Evolutionary conservation across 768 basidiomycete genomes (phyloP).

Genomic region (Dendrothele bispora): DNA sequence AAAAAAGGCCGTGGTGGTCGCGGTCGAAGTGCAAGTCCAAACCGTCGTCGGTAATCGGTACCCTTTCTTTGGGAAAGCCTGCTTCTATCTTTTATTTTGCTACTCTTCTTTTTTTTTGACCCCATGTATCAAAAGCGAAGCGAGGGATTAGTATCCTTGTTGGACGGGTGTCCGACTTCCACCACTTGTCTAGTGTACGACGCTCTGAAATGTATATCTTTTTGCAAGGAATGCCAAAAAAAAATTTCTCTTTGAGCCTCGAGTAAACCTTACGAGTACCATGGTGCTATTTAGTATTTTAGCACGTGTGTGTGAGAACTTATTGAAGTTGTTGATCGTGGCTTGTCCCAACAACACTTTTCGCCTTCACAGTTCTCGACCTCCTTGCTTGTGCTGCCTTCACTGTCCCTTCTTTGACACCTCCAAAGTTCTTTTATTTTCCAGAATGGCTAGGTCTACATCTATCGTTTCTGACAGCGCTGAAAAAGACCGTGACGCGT

Average conservation of each 20-base stretch:
- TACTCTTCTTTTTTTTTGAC: too few species aligned
- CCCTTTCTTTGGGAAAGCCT: slow-evolving; percentile 25
- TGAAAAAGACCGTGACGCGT: slow-evolving; percentile 1
- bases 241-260: neutral
- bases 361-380: neutral
- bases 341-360: neutral
- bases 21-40: slow-evolving; percentile 83
- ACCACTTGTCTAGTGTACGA: too few species aligned
- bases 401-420: neutral
- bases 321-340: neutral
- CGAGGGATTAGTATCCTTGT: too few species aligned
- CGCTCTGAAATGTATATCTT: too few species aligned
- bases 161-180: too few species aligned
- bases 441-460: slow-evolving; percentile 15
- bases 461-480: slow-evolving; percentile 7
- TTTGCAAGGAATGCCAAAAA: neutral
- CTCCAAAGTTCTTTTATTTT: too few species aligned
- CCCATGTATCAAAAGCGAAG: too few species aligned
- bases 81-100: too few species aligned
- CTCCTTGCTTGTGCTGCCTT: neutral
- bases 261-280: too few species aligned
- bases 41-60: slow-evolving; percentile 48
- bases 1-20: slow-evolving; percentile 71
- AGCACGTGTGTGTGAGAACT: neutral
- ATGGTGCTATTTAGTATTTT: neutral